Conservation (phyloP, 176 grass and related monocot genomes). For the Oryza glumipatula region DNA sequence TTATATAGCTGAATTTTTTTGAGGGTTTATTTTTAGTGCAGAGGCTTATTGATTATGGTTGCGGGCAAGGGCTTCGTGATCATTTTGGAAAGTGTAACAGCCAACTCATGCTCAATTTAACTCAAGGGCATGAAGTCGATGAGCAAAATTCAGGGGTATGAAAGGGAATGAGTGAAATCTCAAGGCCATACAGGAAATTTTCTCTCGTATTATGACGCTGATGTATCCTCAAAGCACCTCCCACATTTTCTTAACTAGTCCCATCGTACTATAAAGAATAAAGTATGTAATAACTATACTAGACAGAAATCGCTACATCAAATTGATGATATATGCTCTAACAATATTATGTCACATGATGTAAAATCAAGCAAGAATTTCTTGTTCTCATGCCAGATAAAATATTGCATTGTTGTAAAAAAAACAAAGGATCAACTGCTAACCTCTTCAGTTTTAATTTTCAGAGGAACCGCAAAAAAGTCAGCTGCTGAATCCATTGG, state of each 20-base stretch:
- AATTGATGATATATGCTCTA: background rate
- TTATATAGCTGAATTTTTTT: no score
- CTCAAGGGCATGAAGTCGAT: no score
- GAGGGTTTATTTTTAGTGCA: no score
- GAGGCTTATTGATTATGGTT: no score
- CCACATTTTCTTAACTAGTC: background rate
- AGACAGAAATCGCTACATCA: background rate
- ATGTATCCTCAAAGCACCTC: background rate
- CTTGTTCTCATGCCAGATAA: background rate
- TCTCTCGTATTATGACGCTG: background rate
- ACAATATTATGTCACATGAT: background rate
- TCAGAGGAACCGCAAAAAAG: slow-evolving; percentile 49
- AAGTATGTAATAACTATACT: background rate
- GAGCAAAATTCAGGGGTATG: background rate
- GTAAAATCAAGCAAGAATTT: slow-evolving; percentile 6
- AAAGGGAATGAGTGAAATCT: background rate
- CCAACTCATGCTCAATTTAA: no score
- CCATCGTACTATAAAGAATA: background rate
- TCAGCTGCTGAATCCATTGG: slow-evolving; percentile 50
- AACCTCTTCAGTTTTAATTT: slow-evolving; percentile 46
- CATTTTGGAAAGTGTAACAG: no score
- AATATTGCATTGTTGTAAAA: slow-evolving; percentile 13
- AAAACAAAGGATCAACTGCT: slow-evolving; percentile 13
- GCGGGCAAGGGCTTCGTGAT: no score
- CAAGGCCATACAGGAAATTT: background rate